Conservation (phyloP, 2,329 filamentous ascomycete species). For the Diaporthe eres region DNA sequence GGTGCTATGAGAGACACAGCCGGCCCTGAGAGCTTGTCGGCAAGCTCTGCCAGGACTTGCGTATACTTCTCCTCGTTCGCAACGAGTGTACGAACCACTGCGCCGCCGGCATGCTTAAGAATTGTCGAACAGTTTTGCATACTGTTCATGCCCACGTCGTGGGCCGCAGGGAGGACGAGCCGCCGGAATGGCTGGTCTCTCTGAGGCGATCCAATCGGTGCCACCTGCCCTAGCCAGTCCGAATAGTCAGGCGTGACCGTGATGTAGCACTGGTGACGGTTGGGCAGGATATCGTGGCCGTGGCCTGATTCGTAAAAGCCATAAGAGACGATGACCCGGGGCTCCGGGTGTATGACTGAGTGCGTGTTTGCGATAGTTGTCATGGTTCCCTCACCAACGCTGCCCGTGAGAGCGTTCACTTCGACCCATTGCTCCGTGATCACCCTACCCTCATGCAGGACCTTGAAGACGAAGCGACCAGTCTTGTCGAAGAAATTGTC, state of each 20-base stretch:
- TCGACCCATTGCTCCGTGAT: constrained; percentile 60
- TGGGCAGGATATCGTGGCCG: constrained; percentile 58
- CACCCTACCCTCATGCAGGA: constrained; percentile 55
- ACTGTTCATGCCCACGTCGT: constrained; percentile 67
- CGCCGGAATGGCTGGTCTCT: constrained; percentile 57
- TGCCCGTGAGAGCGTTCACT: constrained; percentile 61
- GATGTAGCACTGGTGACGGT: constrained; percentile 60
- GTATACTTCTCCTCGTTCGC: constrained; percentile 44
- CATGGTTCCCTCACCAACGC: constrained; percentile 57
- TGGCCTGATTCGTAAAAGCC: constrained; percentile 64
- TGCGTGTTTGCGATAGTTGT: constrained; percentile 51
- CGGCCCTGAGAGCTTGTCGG: constrained; percentile 47
- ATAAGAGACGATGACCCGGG: constrained; percentile 58
- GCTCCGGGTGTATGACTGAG: constrained; percentile 49
- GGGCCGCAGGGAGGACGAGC: constrained; percentile 60
- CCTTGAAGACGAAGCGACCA: constrained; percentile 60
- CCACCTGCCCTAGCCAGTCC: constrained; percentile 59
- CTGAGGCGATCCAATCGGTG: constrained; percentile 55
- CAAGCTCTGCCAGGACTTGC: constrained; percentile 44
- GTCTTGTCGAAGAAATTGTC: constrained; percentile 57
- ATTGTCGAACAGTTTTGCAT: constrained; percentile 58
- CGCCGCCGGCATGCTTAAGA: constrained; percentile 53
- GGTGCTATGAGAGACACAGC: constrained; percentile 52
- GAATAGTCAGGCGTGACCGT: constrained; percentile 59
- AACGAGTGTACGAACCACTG: constrained; percentile 48